These are phyloP conservation scores for Erodium chrysanthum DNA, from an alignment of 441 rosid species.

Conservation along the genomic window DNA sequence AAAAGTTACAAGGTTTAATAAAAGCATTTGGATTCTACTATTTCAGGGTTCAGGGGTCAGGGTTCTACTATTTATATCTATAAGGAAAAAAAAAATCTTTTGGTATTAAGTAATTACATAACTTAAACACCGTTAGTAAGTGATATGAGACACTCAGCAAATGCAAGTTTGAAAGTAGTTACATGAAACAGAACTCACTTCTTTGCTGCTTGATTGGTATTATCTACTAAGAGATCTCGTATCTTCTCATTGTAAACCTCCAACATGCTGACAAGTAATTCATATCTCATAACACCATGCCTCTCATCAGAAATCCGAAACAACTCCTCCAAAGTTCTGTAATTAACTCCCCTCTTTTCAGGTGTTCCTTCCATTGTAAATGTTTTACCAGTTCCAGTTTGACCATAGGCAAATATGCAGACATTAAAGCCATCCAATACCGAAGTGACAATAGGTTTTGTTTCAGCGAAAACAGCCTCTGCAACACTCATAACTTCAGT, in stretches of 20 bases:
- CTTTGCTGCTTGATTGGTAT: conserved; percentile 44
- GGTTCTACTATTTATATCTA: too few relatives aligned
- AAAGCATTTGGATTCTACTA: too few relatives aligned
- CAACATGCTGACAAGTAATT: conserved; percentile 72
- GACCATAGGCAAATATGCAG: conserved; percentile 88
- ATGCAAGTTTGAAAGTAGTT: neutral
- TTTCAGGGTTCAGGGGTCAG: too few relatives aligned
- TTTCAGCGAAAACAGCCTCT: conserved; percentile 80
- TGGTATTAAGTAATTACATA: too few relatives aligned
- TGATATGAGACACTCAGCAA: too few relatives aligned
- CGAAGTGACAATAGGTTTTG: conserved; percentile 72
- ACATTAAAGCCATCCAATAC: conserved; percentile 91
- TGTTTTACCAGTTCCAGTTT: conserved; percentile 88
- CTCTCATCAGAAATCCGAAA: conserved; percentile 54
- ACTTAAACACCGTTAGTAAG: too few relatives aligned
- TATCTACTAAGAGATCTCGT: conserved; percentile 59
- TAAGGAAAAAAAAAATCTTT: too few relatives aligned
- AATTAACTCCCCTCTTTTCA: conserved; percentile 84
- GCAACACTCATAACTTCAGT: conserved; percentile 9
- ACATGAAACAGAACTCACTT: conserved; percentile 32
- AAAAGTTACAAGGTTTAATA: too few relatives aligned
- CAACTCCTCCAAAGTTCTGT: conserved; percentile 62
- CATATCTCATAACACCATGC: conserved; percentile 42
- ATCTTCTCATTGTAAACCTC: conserved; percentile 96
- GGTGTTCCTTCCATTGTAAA: conserved; percentile 87